A percentile compares a stretch with the other conserved stretches of the same genome.
Evolutionary conservation across 352 stramenopile genomes (phyloP).

Genomic region (Lagenidium sp.): DNA sequence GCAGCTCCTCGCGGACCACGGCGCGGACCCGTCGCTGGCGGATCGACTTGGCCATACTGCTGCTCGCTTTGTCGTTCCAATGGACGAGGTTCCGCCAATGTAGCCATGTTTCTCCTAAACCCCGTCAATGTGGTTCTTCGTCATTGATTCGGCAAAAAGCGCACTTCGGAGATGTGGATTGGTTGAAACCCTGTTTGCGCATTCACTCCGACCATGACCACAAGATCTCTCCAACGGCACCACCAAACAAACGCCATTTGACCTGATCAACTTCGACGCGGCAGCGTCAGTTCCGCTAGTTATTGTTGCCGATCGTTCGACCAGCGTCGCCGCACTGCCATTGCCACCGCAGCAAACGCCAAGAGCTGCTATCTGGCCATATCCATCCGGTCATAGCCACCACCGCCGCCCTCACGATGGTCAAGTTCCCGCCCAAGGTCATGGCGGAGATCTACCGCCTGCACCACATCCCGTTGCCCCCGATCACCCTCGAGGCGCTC

Average conservation of each 20-base stretch:
- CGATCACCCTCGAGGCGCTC: constrained; percentile 73
- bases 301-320: too few species aligned
- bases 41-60: background rate
- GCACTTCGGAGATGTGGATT: too few species aligned
- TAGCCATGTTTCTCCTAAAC: constrained; percentile 17
- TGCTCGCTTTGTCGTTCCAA: too few species aligned
- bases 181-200: constrained; percentile 27
- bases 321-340: too few species aligned
- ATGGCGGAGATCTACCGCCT: constrained; percentile 76
- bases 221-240: constrained; percentile 9
- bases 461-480: constrained; percentile 70
- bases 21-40: background rate
- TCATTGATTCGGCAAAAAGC: too few species aligned
- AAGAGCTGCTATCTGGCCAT: background rate
- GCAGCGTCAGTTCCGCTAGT: too few species aligned
- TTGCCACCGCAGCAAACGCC: too few species aligned
- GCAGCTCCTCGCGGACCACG: background rate
- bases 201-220: constrained; percentile 12
- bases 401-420: constrained; percentile 1
- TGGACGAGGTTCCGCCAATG: constrained; percentile 2
- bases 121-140: background rate
- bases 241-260: background rate
- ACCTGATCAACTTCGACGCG: too few species aligned
- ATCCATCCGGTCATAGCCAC: background rate
- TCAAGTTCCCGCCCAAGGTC: constrained; percentile 45